Conservation (phyloP, 208 protist genomes). For the Trypanosoma mega region DNA sequence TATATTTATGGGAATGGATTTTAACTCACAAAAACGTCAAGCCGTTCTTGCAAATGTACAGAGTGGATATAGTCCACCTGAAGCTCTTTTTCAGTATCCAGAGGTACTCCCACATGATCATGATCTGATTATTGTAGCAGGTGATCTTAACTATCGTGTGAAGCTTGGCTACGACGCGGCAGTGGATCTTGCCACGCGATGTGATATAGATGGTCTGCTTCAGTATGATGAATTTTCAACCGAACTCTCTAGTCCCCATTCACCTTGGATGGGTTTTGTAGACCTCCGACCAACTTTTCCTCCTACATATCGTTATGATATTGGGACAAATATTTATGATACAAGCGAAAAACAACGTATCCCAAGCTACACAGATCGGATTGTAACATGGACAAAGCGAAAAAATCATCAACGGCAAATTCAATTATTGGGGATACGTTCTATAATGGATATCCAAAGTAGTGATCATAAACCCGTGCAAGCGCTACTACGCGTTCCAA, state of each 20-base stretch:
- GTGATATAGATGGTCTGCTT: conserved; percentile 51
- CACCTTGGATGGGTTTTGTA: conserved; percentile 77
- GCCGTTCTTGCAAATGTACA: neutral
- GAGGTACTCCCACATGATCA: conserved; percentile 75
- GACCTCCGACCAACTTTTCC: conserved; percentile 65
- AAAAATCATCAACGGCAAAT: conserved; percentile 44
- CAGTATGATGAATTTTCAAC: conserved; percentile 78
- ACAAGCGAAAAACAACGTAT: conserved; percentile 91
- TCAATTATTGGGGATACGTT: conserved; percentile 35
- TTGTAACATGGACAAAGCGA: conserved; percentile 61
- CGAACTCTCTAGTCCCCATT: conserved; percentile 66
- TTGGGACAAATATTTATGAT: conserved; percentile 89
- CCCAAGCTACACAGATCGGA: conserved; percentile 89
- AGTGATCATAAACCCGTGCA: conserved; percentile 89
- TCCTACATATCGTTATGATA: conserved; percentile 92
- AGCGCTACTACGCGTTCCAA: conserved; percentile 57
- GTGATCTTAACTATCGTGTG: conserved; percentile 94
- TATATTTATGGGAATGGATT: conserved; percentile 86
- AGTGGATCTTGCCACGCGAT: conserved; percentile 34
- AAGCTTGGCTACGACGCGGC: conserved; percentile 75
- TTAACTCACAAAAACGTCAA: conserved; percentile 58
- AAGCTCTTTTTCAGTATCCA: conserved; percentile 29
- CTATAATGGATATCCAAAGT: conserved; percentile 53
- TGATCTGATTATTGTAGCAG: conserved; percentile 89
- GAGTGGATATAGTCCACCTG: conserved; percentile 1